Conservation (phyloP, 148 eudicot genomes). For the Fagopyrum esculentum region DNA sequence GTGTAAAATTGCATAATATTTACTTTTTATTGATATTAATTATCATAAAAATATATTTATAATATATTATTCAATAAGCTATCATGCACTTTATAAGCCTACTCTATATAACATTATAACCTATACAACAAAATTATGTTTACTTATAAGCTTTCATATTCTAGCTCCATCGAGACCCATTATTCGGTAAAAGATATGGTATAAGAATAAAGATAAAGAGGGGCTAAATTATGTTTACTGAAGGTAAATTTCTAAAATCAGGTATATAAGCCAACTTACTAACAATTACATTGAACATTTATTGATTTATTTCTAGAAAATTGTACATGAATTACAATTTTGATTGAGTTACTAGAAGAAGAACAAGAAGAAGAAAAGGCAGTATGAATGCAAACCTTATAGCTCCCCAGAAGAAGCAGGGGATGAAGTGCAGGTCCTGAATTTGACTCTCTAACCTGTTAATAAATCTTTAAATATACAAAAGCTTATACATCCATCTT, state of each 20-base stretch:
- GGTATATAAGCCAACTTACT: not conserved
- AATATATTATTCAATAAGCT: too few relatives aligned
- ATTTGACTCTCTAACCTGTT: slow-evolving; percentile 9
- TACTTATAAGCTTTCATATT: too few relatives aligned
- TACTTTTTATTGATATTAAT: too few relatives aligned
- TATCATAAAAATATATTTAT: too few relatives aligned
- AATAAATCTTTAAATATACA: slow-evolving; percentile 9
- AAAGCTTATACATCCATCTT: not conserved
- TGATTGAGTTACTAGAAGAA: not conserved
- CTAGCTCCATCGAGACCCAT: too few relatives aligned
- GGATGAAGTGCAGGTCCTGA: slow-evolving; percentile 1
- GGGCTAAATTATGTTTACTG: too few relatives aligned
- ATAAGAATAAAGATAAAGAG: too few relatives aligned
- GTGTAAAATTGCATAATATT: too few relatives aligned
- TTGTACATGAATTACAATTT: not conserved
- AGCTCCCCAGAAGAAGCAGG: not conserved
- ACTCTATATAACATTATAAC: too few relatives aligned
- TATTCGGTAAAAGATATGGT: too few relatives aligned
- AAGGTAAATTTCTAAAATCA: not conserved
- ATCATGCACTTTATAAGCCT: too few relatives aligned
- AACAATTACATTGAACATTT: not conserved
- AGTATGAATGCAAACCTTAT: slow-evolving; percentile 1
- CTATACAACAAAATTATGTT: too few relatives aligned
- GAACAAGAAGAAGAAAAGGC: not conserved
- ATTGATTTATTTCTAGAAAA: slow-evolving; percentile 2